Evolutionary conservation across 805 yeast species (phyloP), one percentile per base, ranked within the genome.

Genomic region (Sugiyamaella valdiviana): DNA sequence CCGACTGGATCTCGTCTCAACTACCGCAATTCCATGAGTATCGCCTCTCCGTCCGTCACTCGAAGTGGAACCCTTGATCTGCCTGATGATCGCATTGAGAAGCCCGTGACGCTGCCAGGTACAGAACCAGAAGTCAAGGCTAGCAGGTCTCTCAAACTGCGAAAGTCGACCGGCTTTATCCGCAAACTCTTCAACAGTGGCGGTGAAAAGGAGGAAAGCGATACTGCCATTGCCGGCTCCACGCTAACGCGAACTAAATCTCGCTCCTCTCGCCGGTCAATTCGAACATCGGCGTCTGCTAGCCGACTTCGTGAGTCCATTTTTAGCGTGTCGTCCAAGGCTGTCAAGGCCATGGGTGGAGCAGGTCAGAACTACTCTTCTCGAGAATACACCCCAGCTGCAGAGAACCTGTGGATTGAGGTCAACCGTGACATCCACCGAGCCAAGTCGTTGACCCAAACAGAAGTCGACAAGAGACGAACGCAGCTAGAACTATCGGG

Each of bases 11-110:
- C 71, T 7, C 63, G 74, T 66, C 74, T 78, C 32, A 93, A 85
- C 62, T 75, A 85, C 53, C 84, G 93, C 67, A 95, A 95, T 3
- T 85, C 95, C 0, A 83, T 93, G 53, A 95, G 95, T 1, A n/a
- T 39, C 14, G 14, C 23, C 29, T 24, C 38, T 17, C 23, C 37
- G 17, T 39, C 46, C 3, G 15, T 42, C 9, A 6, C 48, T 14
- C 16, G 38, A 16, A 16, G 14, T 37, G 37, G 29, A 4, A 9
- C 39, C 23, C n/a, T 21, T 10, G 7, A 20, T 14, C 41, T 16
- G 7, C 16, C 36, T 5, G 29, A 23, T 3, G 46, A 42, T 29
- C 7, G 10, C 26, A 44, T 26, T 26, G 59, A 54, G 39, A 53
- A 47, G 7, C 60, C 60, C 5, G 57, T 53, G 12, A 46, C 47